A percentile compares a stretch with the other conserved stretches of the same genome.
phyloP scores from a whole-genome alignment of 106 monocot species.

The Ottelia alismoides region DNA sequence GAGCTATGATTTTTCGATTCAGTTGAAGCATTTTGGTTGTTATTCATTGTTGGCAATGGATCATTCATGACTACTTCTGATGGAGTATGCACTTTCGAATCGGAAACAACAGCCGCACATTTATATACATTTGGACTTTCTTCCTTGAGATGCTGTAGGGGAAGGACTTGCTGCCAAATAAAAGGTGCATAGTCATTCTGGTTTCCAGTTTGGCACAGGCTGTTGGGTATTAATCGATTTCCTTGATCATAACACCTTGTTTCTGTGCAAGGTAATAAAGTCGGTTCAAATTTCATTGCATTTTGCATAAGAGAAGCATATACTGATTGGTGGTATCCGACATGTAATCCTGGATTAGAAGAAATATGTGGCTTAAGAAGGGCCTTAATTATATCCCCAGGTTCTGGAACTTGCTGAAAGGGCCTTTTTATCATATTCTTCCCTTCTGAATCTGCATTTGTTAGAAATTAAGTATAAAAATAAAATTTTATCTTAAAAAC shows the following conservation, averaged over 20 bases:
- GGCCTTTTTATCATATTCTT: constrained; percentile 13
- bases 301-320: constrained; percentile 44
- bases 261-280: too few species aligned
- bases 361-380: constrained; percentile 21
- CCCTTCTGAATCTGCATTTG: constrained; percentile 20
- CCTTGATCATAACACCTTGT: constrained; percentile 5
- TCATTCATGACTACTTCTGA: too few species aligned
- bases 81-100: too few species aligned
- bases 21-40: too few species aligned
- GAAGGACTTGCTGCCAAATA: too few species aligned
- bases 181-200: constrained; percentile 10
- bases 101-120: too few species aligned
- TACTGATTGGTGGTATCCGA: constrained; percentile 31
- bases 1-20: too few species aligned
- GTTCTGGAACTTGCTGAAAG: constrained; percentile 15
- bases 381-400: too few species aligned
- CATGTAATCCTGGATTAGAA: constrained; percentile 6
- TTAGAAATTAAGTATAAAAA: background rate
- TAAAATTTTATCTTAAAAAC: background rate
- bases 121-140: background rate
- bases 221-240: constrained; percentile 1
- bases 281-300: too few species aligned
- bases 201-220: constrained; percentile 1
- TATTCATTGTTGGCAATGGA: too few species aligned
- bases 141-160: background rate